Evolutionary conservation across 805 yeast genomes (phyloP).

Genomic region (Brettanomyces nanus): DNA sequence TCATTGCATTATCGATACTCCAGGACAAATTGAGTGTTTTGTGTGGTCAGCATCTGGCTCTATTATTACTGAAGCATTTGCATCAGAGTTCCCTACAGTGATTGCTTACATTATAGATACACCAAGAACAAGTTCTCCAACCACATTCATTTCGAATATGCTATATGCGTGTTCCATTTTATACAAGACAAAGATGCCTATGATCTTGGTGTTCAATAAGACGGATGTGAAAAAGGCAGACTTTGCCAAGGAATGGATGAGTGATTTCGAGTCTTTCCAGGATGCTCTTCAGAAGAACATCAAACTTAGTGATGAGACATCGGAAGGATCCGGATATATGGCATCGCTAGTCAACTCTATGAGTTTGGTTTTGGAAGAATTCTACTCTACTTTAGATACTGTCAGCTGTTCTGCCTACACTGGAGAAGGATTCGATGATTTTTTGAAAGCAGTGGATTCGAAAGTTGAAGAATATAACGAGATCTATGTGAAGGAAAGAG

Average conservation of each 20-base stretch:
- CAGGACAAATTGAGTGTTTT: constrained; percentile 98
- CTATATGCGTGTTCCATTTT: constrained; percentile 94
- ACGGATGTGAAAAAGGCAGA: constrained; percentile 80
- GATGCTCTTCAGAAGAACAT: constrained; percentile 60
- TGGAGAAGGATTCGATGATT: constrained; percentile 91
- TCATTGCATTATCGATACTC: constrained; percentile 88
- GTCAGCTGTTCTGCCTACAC: constrained; percentile 90
- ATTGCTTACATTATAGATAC: constrained; percentile 95
- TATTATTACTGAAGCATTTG: constrained; percentile 93
- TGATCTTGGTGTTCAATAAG: constrained; percentile 94
- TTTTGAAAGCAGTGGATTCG: constrained; percentile 71
- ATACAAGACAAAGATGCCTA: constrained; percentile 92
- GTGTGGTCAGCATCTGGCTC: constrained; percentile 98
- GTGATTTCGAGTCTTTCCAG: constrained; percentile 90
- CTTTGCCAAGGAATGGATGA: constrained; percentile 96
- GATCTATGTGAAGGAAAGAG: constrained; percentile 81
- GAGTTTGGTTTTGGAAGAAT: constrained; percentile 94
- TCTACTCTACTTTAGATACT: constrained; percentile 85
- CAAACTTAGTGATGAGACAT: constrained; percentile 54
- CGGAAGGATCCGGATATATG: constrained; percentile 81
- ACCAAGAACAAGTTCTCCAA: constrained; percentile 88
- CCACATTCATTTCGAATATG: constrained; percentile 98
- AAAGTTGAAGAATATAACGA: constrained; percentile 84
- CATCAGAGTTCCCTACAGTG: constrained; percentile 91
- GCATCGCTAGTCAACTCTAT: constrained; percentile 86